Evolutionary conservation across 306 rosid species (phyloP), one percentile per base, ranked within the genome.

Genomic region (Astragalus membranaceus): DNA sequence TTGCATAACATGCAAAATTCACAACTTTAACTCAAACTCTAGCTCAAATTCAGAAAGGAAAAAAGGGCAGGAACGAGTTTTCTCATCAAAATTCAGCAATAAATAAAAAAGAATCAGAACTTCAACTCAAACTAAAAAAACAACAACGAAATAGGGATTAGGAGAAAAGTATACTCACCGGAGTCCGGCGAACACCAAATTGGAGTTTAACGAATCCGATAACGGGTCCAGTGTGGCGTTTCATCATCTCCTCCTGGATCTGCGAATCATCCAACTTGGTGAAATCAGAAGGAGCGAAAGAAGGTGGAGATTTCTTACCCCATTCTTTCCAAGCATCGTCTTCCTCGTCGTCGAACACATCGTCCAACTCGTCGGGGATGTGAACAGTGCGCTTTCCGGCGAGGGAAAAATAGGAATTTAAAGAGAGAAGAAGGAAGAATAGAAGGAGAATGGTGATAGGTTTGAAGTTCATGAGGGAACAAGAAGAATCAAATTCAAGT

Each of bases 161-260:
- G 2, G 59, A 68, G 1, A 3, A 44, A 29, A 79, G 54, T 4
- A 30, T 66, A 0, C 63, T 80, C 23, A 90, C 98, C 86, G 69
- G 83, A 69, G 78, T 81, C 48, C 96, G 87, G 41, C 39, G 92
- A 77, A 50, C 66, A 16, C 97, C 97, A 0, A 84, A 17, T 1
- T 86, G 92, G 80, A 94, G 96, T 82, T 94, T 94, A 51, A 90
- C 90, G 71, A 94, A 94, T 59, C 97, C 98, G 43, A 90, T 59
- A 10, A 66, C 72, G 1, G 97, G 92, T 26, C 97, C 96, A 3
- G 79, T 4, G 7, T 88, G 94, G n/a, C 71, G 88, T 65, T 90
- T 88, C 69, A 33, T 78, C 88, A 88, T 81, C 90, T 85, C 89
- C 0, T 89, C 92, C 81, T 85, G 94, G 78, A 94, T 94, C 86